These are phyloP conservation scores for Fusarium camptoceras DNA, from an alignment of 2,329 filamentous ascomycete species.

Conservation along the genomic window DNA sequence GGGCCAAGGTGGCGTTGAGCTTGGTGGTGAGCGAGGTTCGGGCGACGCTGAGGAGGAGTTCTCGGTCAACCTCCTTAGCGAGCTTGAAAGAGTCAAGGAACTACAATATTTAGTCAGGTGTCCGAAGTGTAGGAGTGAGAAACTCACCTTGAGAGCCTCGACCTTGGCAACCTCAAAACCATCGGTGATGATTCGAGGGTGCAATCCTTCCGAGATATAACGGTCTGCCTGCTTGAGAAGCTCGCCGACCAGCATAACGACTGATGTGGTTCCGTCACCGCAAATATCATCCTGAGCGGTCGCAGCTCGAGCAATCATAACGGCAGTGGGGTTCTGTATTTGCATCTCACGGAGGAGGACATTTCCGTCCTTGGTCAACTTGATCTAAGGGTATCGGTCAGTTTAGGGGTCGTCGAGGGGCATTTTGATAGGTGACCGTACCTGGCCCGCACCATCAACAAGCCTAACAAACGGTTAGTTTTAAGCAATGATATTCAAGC, in stretches of 20 bases:
- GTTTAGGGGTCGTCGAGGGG: conserved; percentile 47
- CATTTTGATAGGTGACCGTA: conserved; percentile 54
- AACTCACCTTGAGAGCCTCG: conserved; percentile 82
- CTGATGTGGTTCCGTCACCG: conserved; percentile 96
- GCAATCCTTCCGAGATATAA: conserved; percentile 95
- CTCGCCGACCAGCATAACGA: conserved; percentile 94
- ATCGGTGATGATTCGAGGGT: conserved; percentile 96
- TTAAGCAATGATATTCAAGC: not conserved
- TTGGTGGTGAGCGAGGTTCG: conserved; percentile 96
- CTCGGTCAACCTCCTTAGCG: conserved; percentile 86
- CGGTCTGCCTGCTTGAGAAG: conserved; percentile 97
- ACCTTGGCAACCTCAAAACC: conserved; percentile 97
- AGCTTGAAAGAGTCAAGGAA: conserved; percentile 97
- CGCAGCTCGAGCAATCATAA: conserved; percentile 84
- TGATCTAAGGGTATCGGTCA: conserved; percentile 73
- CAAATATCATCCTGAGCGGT: conserved; percentile 99
- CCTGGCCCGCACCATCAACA: conserved; percentile 76
- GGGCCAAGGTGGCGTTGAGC: conserved; percentile 87
- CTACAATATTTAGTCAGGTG: conserved; percentile 55
- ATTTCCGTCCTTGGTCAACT: conserved; percentile 98
- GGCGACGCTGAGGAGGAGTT: conserved; percentile 92
- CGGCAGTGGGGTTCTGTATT: conserved; percentile 98
- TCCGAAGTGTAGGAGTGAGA: not conserved
- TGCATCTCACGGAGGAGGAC: conserved; percentile 84
- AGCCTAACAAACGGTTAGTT: conserved; percentile 61